Evolutionary conservation across 1,284 basidiomycete species (phyloP), one percentile per base, ranked within the genome.

Genomic region (Chondrostereum purpureum): DNA sequence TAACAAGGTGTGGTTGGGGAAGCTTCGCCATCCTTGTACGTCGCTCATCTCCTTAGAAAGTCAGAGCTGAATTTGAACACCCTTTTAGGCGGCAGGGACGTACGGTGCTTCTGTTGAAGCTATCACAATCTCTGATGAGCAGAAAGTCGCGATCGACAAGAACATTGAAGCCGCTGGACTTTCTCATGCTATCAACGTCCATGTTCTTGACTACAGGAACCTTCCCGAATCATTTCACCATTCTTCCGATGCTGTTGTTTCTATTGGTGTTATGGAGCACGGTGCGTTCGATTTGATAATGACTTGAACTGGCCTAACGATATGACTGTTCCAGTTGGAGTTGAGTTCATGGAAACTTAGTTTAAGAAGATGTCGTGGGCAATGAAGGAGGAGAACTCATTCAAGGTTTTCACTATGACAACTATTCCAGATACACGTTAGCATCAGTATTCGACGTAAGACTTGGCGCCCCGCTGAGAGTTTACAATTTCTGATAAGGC

Each of bases 41-140:
- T 35, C 36, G 12, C n/a, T n/a, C n/a, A n/a, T n/a, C n/a, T n/a
- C n/a, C n/a, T n/a, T n/a, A n/a, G n/a, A n/a, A n/a, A n/a, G n/a
- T n/a, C n/a, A n/a, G n/a, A n/a, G n/a, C n/a, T n/a, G n/a, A n/a
- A n/a, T n/a, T n/a, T n/a, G n/a, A n/a, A n/a, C n/a, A n/a, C n/a
- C n/a, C n/a, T n/a, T 27, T 42, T 53, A n/a, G 53, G 54, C 51
- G 1, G 73, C 73, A 11, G 39, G 46, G 10, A 43, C 43, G 33
- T 68, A 18, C 61, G 66, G 33, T 68, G 72, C 59, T 49, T 67
- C 59, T 4, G 72, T 76, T 39, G 73, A 77, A 50, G 67, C 69
- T 5, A 58, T 76, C 39, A 76, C 73, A 2, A 62, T 76, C 2
- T 73, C 70, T 4, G 57, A 65, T 12, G 68, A 72, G 49, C 73